Evolutionary conservation across 2,329 filamentous ascomycete species (phyloP).

Genomic region (Cytospora schulzeri): DNA sequence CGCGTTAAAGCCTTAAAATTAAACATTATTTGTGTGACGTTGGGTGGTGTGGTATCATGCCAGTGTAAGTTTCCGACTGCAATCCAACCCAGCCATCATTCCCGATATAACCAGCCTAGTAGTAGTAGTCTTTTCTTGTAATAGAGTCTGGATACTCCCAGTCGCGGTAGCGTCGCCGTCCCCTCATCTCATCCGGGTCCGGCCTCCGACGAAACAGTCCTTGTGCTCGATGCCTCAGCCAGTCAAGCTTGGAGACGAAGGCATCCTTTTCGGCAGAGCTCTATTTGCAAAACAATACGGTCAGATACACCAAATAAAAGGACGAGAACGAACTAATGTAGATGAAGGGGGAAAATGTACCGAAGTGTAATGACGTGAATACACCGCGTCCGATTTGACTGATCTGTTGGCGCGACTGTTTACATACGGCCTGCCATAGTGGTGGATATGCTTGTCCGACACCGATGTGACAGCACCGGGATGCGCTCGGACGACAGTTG

Average conservation of each 20-base stretch:
- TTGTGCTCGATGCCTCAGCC: constrained; percentile 21
- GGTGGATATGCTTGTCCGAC: constrained; percentile 15
- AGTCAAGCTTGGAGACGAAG: constrained; percentile 18
- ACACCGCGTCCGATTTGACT: constrained; percentile 18
- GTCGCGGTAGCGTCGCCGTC: constrained; percentile 22
- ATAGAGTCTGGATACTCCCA: constrained; percentile 5
- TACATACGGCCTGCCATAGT: constrained; percentile 1
- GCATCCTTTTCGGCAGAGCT: constrained; percentile 14
- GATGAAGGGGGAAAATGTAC: not conserved
- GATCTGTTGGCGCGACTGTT: not conserved
- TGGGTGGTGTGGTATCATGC: not conserved
- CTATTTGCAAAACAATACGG: not conserved
- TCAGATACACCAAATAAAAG: not conserved
- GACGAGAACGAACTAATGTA: not conserved
- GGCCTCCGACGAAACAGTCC: constrained; percentile 21
- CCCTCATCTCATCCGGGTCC: constrained; percentile 7
- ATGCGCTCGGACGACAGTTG: not conserved
- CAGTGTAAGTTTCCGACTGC: not conserved
- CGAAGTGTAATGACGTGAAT: constrained; percentile 25
- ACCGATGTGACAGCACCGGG: constrained; percentile 1
- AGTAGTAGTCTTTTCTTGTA: not conserved
- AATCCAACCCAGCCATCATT: not conserved
- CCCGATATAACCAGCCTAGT: not conserved
- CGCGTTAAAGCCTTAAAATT: not conserved
- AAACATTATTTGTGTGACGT: not conserved